phyloP scores from a whole-genome alignment of 805 yeast species.

The Hanseniaspora singularis region DNA sequence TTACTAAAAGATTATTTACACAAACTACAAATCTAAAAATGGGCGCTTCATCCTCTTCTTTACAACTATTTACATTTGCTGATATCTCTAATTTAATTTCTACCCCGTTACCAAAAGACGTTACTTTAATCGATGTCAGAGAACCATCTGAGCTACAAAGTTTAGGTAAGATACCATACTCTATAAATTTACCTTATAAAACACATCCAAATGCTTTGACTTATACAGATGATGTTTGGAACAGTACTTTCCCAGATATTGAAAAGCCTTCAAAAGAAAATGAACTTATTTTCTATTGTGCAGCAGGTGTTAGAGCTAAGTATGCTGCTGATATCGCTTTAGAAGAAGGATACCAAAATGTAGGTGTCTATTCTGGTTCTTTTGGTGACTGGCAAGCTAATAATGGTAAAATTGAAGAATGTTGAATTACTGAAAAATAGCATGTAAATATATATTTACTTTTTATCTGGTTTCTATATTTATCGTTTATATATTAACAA shows the following conservation, averaged over 20 bases:
- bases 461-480: too few relatives aligned
- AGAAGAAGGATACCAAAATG: constrained; percentile 72
- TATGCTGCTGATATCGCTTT: constrained; percentile 86
- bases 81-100: constrained; percentile 38
- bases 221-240: constrained; percentile 64
- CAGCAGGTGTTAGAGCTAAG: constrained; percentile 82
- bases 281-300: constrained; percentile 78
- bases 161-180: constrained; percentile 68
- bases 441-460: too few relatives aligned
- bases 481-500: too few relatives aligned
- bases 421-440: too few relatives aligned
- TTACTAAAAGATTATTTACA: background rate
- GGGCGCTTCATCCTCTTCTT: constrained; percentile 29
- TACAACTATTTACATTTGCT: constrained; percentile 35
- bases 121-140: constrained; percentile 70
- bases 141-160: constrained; percentile 66
- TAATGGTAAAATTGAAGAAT: constrained; percentile 15
- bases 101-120: constrained; percentile 34
- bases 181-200: constrained; percentile 80
- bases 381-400: constrained; percentile 65
- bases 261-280: constrained; percentile 60
- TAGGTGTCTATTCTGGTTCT: constrained; percentile 81
- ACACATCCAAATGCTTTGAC: constrained; percentile 88
- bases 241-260: constrained; percentile 62
- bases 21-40: constrained; percentile 17